phyloP scores from a whole-genome alignment of 106 monocot species.

The Vanilla planifolia region DNA sequence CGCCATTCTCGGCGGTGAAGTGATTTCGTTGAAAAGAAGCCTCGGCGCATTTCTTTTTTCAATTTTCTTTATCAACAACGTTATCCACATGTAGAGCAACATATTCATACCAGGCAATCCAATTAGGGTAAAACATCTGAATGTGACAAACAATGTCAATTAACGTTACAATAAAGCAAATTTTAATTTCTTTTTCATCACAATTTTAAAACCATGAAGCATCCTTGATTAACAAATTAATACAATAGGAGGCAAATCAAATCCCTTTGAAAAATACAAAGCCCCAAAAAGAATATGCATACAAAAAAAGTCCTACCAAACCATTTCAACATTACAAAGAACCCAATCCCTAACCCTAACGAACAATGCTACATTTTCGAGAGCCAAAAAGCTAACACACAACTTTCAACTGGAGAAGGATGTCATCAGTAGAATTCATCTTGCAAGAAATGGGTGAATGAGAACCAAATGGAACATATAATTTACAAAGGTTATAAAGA shows the following conservation, averaged over 20 bases:
- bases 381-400: not conserved
- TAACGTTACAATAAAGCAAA: too few relatives aligned
- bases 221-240: conserved; percentile 5
- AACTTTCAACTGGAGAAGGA: not conserved
- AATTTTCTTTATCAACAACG: too few relatives aligned
- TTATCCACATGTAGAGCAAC: too few relatives aligned
- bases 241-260: conserved; percentile 22
- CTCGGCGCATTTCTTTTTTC: too few relatives aligned
- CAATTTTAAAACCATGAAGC: not conserved
- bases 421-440: not conserved
- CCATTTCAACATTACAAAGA: not conserved
- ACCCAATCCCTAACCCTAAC: not conserved
- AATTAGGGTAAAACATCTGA: too few relatives aligned
- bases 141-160: too few relatives aligned
- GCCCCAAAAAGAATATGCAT: conserved; percentile 44
- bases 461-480: conserved; percentile 19
- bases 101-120: too few relatives aligned
- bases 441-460: conserved; percentile 14
- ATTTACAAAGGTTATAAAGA: conserved; percentile 30
- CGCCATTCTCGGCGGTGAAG: too few relatives aligned
- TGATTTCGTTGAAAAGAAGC: too few relatives aligned
- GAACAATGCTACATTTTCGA: not conserved
- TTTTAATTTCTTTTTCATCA: not conserved
- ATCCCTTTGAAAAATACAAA: conserved; percentile 1
- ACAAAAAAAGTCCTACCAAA: not conserved